Conservation (phyloP, 495 filamentous ascomycete species). For the Penicillium subrubescens region DNA sequence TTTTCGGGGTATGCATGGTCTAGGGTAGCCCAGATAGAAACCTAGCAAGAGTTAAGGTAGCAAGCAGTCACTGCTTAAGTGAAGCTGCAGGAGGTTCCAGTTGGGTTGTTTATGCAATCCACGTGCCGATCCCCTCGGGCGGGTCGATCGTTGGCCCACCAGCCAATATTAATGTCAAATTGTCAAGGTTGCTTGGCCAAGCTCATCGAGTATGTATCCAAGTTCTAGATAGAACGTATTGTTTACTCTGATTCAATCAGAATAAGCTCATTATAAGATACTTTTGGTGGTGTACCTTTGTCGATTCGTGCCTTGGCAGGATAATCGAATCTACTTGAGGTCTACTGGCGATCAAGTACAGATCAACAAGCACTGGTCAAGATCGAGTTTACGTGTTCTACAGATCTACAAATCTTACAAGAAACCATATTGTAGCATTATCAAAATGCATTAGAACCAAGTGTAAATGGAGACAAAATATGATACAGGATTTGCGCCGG, state of each 20-base stretch:
- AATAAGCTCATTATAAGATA: no score
- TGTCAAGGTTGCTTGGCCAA: not conserved
- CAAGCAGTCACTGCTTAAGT: no score
- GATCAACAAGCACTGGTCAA: not conserved
- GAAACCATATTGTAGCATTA: not conserved
- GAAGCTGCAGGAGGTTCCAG: not conserved
- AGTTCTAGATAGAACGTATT: no score
- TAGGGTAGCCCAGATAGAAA: not conserved
- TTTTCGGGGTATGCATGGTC: not conserved
- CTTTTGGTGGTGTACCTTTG: no score
- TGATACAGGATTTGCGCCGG: conserved; percentile 35
- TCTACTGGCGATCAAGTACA: not conserved
- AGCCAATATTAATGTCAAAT: not conserved
- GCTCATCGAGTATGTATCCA: no score
- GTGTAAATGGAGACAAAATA: conserved; percentile 19
- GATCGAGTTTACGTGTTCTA: not conserved
- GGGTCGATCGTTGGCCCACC: conserved; percentile 11
- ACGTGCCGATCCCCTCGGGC: not conserved
- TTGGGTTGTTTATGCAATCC: not conserved
- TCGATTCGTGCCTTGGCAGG: not conserved
- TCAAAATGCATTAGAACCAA: conserved; percentile 25
- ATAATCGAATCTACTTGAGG: not conserved
- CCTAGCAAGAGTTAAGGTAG: no score
- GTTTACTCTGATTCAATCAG: no score
- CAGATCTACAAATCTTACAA: not conserved